phyloP scores from a whole-genome alignment of 495 filamentous ascomycete species.

The Cudoniella acicularis region DNA sequence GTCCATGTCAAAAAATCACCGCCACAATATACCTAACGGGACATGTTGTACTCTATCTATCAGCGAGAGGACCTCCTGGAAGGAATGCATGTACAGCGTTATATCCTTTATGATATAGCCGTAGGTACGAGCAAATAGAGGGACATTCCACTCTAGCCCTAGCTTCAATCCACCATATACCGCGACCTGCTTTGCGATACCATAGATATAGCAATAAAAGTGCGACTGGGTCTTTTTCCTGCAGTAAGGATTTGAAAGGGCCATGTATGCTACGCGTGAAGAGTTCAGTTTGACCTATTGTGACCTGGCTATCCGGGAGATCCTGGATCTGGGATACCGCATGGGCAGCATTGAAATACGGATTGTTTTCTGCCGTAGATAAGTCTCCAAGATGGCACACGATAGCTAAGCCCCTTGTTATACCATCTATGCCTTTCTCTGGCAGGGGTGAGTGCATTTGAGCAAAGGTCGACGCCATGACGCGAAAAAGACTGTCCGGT shows the following conservation, averaged over 20 bases:
- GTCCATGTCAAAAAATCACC: no score
- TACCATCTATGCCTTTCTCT: slow-evolving; percentile 31
- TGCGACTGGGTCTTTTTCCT: slow-evolving; percentile 36
- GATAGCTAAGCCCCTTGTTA: slow-evolving; percentile 29
- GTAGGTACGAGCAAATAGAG: slow-evolving; percentile 39
- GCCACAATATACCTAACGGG: background rate
- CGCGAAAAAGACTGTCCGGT: slow-evolving; percentile 37
- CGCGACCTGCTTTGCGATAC: slow-evolving; percentile 37
- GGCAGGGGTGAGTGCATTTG: slow-evolving; percentile 29
- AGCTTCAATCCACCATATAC: slow-evolving; percentile 42
- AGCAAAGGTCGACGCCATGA: slow-evolving; percentile 33
- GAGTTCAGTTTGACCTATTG: slow-evolving; percentile 1
- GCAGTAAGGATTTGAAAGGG: slow-evolving; percentile 32
- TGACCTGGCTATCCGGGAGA: slow-evolving; percentile 1
- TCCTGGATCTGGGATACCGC: slow-evolving; percentile 26
- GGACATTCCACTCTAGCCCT: slow-evolving; percentile 41
- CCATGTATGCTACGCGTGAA: slow-evolving; percentile 18
- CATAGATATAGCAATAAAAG: slow-evolving; percentile 44
- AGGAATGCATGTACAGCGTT: slow-evolving; percentile 3
- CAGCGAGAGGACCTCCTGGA: slow-evolving; percentile 10
- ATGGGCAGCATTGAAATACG: slow-evolving; percentile 38
- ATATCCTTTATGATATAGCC: slow-evolving; percentile 5
- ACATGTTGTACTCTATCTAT: background rate
- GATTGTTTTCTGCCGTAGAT: slow-evolving; percentile 35
- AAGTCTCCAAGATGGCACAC: slow-evolving; percentile 32